Evolutionary conservation across 257 asterid species (phyloP).

Genomic region (Gynochthodes officinalis): DNA sequence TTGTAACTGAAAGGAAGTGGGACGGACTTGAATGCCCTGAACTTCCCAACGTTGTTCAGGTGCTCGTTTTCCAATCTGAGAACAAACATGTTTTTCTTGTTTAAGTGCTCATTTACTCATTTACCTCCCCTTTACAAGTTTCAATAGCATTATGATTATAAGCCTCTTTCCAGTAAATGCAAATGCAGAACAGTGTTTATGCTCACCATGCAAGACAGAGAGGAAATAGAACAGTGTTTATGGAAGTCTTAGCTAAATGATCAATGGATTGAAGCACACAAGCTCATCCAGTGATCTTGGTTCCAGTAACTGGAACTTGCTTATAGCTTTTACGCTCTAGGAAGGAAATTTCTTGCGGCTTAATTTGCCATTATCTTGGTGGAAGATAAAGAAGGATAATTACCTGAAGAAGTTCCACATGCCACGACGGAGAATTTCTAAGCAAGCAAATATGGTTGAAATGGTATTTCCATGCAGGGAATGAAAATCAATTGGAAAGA

Average conservation of each 20-base stretch:
- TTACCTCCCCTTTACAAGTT: neutral
- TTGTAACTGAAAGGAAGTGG: slow-evolving; percentile 73
- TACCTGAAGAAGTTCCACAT: slow-evolving; percentile 95
- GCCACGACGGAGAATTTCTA: slow-evolving; percentile 84
- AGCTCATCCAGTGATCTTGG: neutral
- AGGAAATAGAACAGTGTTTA: too few species aligned
- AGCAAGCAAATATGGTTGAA: slow-evolving; percentile 50
- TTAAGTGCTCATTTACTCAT: too few species aligned
- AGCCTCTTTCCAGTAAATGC: neutral
- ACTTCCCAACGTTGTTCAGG: slow-evolving; percentile 72
- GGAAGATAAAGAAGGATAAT: neutral
- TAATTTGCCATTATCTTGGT: neutral
- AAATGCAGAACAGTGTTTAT: too few species aligned
- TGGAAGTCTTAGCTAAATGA: neutral
- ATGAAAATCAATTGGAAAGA: slow-evolving; percentile 47
- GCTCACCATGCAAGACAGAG: too few species aligned
- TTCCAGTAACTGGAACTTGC: neutral
- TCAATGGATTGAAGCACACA: neutral
- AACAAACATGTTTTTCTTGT: neutral
- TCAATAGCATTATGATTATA: neutral
- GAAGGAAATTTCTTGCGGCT: neutral
- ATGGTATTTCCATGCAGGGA: slow-evolving; percentile 53
- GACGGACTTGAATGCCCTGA: slow-evolving; percentile 76
- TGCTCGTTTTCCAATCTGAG: slow-evolving; percentile 89
- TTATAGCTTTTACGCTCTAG: neutral